Evolutionary conservation across 2,329 filamentous ascomycete species (phyloP).

Genomic region (Aureobasidium pullulans): DNA sequence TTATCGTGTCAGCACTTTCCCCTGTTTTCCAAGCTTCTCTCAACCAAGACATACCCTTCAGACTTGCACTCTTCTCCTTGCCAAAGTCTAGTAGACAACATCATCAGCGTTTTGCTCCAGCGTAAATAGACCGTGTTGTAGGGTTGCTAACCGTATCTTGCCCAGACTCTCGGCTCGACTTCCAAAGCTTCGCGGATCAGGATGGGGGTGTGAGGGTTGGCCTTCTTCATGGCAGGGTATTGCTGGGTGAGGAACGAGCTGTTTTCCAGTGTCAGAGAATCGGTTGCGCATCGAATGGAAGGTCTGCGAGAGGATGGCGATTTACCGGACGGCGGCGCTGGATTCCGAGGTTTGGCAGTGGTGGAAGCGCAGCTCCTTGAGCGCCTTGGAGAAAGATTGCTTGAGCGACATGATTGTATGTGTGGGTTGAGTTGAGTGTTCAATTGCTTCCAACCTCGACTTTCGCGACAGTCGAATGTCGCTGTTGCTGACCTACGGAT

Average conservation of each 20-base stretch:
- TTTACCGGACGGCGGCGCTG: slow-evolving; percentile 81
- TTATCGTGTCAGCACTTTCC: slow-evolving; percentile 13
- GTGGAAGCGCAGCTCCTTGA: slow-evolving; percentile 95
- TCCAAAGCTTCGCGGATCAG: slow-evolving; percentile 87
- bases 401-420: slow-evolving; percentile 66
- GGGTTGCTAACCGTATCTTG: slow-evolving; percentile 69
- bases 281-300: background rate
- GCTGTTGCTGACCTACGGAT: background rate
- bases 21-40: background rate
- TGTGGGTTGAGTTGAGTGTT: background rate
- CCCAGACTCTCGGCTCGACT: slow-evolving; percentile 78
- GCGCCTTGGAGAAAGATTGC: slow-evolving; percentile 79
- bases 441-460: background rate
- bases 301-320: background rate
- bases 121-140: background rate
- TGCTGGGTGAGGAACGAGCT: slow-evolving; percentile 85
- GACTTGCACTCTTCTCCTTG: slow-evolving; percentile 57
- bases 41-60: slow-evolving; percentile 45
- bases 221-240: slow-evolving; percentile 99
- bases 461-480: background rate
- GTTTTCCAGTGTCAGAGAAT: background rate
- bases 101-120: background rate
- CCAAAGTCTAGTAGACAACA: slow-evolving; percentile 48
- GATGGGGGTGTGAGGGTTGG: slow-evolving; percentile 91
- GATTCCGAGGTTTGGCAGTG: slow-evolving; percentile 93